phyloP scores from a whole-genome alignment of 768 basidiomycete species.

The Lactarius quietus region DNA sequence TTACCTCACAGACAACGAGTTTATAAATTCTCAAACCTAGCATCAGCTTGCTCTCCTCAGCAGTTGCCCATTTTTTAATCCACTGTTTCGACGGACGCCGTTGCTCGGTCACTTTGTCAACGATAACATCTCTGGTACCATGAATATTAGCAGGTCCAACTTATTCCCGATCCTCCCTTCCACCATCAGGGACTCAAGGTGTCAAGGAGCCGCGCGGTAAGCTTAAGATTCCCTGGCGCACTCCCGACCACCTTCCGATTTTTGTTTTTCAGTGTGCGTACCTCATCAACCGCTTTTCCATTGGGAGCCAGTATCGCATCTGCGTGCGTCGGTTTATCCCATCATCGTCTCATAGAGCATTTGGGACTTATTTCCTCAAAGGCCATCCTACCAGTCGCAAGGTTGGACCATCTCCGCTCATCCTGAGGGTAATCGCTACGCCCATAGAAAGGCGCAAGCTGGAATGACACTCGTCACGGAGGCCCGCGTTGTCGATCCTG shows the following conservation, averaged over 20 bases:
- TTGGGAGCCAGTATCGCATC: background rate
- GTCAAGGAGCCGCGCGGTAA: background rate
- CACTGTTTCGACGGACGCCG: too few species aligned
- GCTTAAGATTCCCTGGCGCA: background rate
- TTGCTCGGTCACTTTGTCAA: too few species aligned
- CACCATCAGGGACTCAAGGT: background rate
- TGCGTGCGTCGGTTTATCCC: background rate
- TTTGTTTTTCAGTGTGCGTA: background rate
- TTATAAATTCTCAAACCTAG: too few species aligned
- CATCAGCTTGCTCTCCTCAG: too few species aligned
- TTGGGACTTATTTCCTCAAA: background rate
- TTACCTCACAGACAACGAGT: too few species aligned
- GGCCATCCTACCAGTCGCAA: slow-evolving; percentile 1
- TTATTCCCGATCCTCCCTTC: background rate
- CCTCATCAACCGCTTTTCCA: background rate
- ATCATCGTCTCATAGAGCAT: background rate
- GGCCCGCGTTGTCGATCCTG: background rate
- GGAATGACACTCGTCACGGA: slow-evolving; percentile 12
- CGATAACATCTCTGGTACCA: too few species aligned
- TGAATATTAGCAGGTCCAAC: too few species aligned
- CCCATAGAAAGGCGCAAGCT: background rate
- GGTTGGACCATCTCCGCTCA: slow-evolving; percentile 5
- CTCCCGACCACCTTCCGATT: background rate
- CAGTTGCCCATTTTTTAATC: too few species aligned
- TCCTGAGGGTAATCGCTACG: slow-evolving; percentile 15